phyloP scores from a whole-genome alignment of 2,329 filamentous ascomycete genomes.

The Xylariaceae sp. region DNA sequence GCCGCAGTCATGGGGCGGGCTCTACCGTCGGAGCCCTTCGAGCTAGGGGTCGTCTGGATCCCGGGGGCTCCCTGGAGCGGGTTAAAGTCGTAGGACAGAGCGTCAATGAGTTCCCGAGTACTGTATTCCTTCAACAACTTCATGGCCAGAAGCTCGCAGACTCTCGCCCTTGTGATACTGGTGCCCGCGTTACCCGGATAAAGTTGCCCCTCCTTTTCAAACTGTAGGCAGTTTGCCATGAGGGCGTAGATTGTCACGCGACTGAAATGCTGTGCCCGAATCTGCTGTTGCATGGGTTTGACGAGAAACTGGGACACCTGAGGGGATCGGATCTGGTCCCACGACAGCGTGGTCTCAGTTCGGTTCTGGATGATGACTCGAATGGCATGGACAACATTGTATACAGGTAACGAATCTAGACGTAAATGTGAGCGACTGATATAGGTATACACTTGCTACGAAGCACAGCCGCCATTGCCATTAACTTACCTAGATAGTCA shows the following conservation, averaged over 20 bases:
- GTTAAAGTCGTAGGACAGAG: constrained; percentile 92
- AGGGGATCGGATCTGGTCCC: constrained; percentile 94
- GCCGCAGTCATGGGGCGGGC: constrained; percentile 62
- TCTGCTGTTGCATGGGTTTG: constrained; percentile 92
- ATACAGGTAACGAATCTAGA: constrained; percentile 81
- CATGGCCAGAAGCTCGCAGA: constrained; percentile 89
- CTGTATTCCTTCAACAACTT: constrained; percentile 88
- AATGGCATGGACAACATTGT: constrained; percentile 87
- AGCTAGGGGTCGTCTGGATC: constrained; percentile 42
- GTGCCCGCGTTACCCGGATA: constrained; percentile 84
- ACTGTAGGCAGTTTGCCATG: constrained; percentile 92
- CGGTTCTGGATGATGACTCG: constrained; percentile 80
- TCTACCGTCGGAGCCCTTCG: constrained; percentile 40
- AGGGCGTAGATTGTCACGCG: constrained; percentile 85
- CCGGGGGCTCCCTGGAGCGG: constrained; percentile 78
- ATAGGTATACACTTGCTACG: neutral
- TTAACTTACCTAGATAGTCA: constrained; percentile 67
- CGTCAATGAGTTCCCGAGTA: constrained; percentile 89
- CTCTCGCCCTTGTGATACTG: constrained; percentile 80
- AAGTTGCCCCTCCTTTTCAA: constrained; percentile 80
- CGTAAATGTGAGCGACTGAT: neutral
- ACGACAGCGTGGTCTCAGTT: constrained; percentile 89
- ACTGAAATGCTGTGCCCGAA: constrained; percentile 80
- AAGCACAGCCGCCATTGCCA: neutral
- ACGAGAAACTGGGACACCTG: constrained; percentile 95